Base-by-base conservation (phyloP, 768 basidiomycete species). In the Tricholoma flavovirens region DNA sequence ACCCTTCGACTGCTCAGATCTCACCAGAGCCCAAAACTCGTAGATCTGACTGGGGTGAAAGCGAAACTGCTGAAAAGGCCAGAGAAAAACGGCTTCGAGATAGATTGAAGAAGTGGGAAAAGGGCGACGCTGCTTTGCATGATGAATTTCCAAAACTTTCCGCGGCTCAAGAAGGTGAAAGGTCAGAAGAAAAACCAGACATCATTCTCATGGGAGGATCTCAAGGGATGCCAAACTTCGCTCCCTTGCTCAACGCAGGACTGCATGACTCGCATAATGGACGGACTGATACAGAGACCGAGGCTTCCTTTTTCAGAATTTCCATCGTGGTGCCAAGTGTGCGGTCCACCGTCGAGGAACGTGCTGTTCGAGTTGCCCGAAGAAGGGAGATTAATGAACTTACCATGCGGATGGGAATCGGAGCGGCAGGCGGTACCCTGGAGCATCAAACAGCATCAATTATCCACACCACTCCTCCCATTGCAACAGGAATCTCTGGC, bases 401-500 rank as follows among this genome's bases (percentile, higher is more conserved):
- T 45, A 84, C 82, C 0, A 87, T 90, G 77, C 82, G 88, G n/a
- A 90, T 91, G 83, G 91, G 83, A 5, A 76, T 92, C 35, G 88
- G 87, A 32, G 80, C 81, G 0, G 77, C 90, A 6, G 91, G 91
- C 9, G 92, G 91, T 10, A 63, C 73, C 6, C 64, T 91, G 5
- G 83, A 83, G 45, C 60, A 67, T 24, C 66, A 69, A 30, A 65
- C 71, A 56, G 75, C 73, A 9, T 60, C 60, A 21, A 57, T 64
- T n/a, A 59, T 59, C 38, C 57, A 59, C 32, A 26, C 53, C 10
- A 56, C 50, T 17, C 40, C 24, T 29, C 33, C 50, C 9, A 55
- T 17, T 32, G 67, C 67, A 22, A 54, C 56, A 30, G 57, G 38
- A 33, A 49, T 12, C 32, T 49, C 12, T 15, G 50, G 60, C n/a